Evolutionary conservation across 2,329 filamentous ascomycete genomes (phyloP).

Genomic region (Epichloe elymi): DNA sequence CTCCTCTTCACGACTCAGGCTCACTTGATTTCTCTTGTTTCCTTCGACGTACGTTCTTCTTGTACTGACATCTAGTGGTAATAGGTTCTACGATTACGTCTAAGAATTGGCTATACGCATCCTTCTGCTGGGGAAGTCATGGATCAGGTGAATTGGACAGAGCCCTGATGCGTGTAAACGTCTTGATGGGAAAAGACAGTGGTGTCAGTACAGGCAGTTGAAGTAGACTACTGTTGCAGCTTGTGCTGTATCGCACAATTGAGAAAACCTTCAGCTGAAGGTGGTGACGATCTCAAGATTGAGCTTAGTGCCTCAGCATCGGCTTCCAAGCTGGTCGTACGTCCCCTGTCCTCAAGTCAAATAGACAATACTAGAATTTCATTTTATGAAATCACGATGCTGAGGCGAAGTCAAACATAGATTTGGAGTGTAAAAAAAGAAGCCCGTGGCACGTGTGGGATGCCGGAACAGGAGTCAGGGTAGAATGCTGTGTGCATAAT

Average conservation of each 20-base stretch:
- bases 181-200: background rate
- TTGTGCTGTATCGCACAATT: background rate
- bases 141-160: constrained; percentile 95
- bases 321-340: too few species aligned
- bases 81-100: constrained; percentile 69
- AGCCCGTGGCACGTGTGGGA: too few species aligned
- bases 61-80: constrained; percentile 7
- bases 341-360: background rate
- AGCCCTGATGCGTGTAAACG: constrained; percentile 39
- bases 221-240: background rate
- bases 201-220: background rate
- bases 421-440: too few species aligned
- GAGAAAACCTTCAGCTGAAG: background rate
- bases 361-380: background rate
- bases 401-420: too few species aligned
- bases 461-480: too few species aligned
- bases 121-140: constrained; percentile 57
- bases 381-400: too few species aligned
- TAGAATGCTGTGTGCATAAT: too few species aligned
- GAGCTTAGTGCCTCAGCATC: background rate
- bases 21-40: background rate
- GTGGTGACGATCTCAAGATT: background rate
- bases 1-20: background rate
- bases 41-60: background rate
- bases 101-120: constrained; percentile 72